Evolutionary conservation across 345 rosid genomes (phyloP), one percentile per base, ranked within the genome.

Genomic region (Adansonia digitata): DNA sequence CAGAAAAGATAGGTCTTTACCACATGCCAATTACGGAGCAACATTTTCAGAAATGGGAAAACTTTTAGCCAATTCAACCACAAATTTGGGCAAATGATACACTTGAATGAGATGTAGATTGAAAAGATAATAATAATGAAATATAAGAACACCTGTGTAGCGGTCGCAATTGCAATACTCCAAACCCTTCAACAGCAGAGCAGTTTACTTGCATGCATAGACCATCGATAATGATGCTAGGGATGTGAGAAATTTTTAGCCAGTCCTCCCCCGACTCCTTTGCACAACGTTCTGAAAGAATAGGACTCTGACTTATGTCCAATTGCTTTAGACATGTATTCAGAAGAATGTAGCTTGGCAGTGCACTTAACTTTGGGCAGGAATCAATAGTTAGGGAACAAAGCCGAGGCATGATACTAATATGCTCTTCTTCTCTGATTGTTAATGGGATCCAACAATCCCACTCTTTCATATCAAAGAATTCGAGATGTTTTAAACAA

Each of bases 101-200:
- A 22, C 29, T 20, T 64, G 49, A 22, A 40, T 65, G 18, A 20
- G 5, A 3, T 22, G 34, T 24, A 3, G 43, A 24, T 40, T 22
- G 48, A 5, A 15, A 22, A 45, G 24, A 43, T 27, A 27, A 15
- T 45, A 40, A 22, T 12, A 5, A 67, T 26, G 11, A 39, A 20
- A 65, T 67, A 67, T 6, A 67, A 45, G 55, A 43, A 67, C 1
- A 67, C 72, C 72, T 69, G 72, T 48, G 24, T 48, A 69, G 15
- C 29, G 42, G 72, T n/a, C 48, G 72, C 56, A 69, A 64, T 40
- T 64, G 69, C 69, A 64, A 40, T 64, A 64, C 69, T 26, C 69
- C 69, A 12, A 64, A 64, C 69, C 40, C 69, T n/a, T 64, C 69
- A 22, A 64, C 18, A 0, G 49, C 11, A 64, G 69, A 40, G 72